Evolutionary conservation across 805 yeast species (phyloP).

Genomic region (Cyberlindnera mississippiensis): DNA sequence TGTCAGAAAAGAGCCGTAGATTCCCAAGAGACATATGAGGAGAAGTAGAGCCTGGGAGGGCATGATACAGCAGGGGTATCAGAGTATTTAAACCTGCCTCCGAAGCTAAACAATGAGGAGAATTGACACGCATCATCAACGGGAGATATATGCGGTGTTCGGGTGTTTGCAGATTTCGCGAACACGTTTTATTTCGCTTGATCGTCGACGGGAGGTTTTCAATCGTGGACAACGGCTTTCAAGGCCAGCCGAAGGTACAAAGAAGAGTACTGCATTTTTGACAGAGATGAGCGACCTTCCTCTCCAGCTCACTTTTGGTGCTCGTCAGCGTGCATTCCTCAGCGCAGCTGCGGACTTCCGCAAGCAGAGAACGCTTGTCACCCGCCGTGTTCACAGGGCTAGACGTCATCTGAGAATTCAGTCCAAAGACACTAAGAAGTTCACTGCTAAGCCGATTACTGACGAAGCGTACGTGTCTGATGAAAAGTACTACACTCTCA

Average conservation of each 20-base stretch:
- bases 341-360: conserved; percentile 66
- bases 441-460: conserved; percentile 45
- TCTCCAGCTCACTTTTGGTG: conserved; percentile 38
- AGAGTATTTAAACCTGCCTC: too few relatives aligned
- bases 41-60: conserved; percentile 13
- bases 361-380: conserved; percentile 60
- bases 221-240: not conserved
- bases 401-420: conserved; percentile 63
- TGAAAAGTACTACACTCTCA: conserved; percentile 49
- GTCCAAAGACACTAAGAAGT: conserved; percentile 63
- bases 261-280: too few relatives aligned
- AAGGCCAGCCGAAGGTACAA: not conserved
- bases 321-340: conserved; percentile 58
- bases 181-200: not conserved
- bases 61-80: conserved; percentile 1
- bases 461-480: conserved; percentile 48
- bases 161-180: not conserved
- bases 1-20: conserved; percentile 79
- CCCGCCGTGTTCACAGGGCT: conserved; percentile 55
- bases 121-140: too few relatives aligned
- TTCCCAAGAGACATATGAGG: conserved; percentile 47
- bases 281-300: conserved; percentile 18
- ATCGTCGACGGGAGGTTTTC: too few relatives aligned
- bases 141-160: not conserved
- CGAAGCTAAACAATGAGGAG: too few relatives aligned